These are phyloP conservation scores for Alectoria sarmentosa DNA, from an alignment of 495 filamentous ascomycete genomes.

Conservation along the genomic window DNA sequence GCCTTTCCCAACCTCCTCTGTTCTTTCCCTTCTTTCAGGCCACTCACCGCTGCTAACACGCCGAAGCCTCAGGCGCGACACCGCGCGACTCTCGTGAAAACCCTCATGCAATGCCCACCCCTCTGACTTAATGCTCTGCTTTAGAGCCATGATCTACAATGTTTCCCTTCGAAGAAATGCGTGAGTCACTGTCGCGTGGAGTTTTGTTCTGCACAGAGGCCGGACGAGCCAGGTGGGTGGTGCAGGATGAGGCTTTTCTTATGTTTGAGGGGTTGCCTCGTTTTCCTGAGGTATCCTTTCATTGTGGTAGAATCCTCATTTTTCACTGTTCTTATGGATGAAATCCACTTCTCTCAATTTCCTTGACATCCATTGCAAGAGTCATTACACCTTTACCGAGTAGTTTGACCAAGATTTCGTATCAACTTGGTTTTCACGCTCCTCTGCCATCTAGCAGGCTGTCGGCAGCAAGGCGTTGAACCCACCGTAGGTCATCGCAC, in stretches of 20 bases:
- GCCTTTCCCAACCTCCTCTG: slow-evolving; percentile 19
- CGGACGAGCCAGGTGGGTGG: slow-evolving; percentile 6
- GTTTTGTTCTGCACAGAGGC: slow-evolving; percentile 9
- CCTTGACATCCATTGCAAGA: slow-evolving; percentile 10
- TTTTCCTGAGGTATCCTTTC: slow-evolving; percentile 24
- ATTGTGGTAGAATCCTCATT: not conserved
- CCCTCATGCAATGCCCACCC: not conserved
- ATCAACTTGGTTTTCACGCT: not conserved
- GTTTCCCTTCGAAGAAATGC: slow-evolving; percentile 10
- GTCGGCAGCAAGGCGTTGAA: slow-evolving; percentile 9
- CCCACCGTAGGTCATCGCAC: slow-evolving; percentile 9
- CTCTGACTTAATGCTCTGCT: not conserved
- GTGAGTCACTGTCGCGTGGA: slow-evolving; percentile 24
- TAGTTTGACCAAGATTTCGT: not conserved
- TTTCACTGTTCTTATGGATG: slow-evolving; percentile 2
- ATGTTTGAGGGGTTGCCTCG: slow-evolving; percentile 23
- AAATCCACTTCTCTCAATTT: slow-evolving; percentile 6
- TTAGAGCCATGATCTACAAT: slow-evolving; percentile 14
- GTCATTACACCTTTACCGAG: not conserved
- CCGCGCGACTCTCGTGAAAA: slow-evolving; percentile 20
- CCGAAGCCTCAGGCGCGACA: slow-evolving; percentile 25
- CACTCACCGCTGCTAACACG: slow-evolving; percentile 21
- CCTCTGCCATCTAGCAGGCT: slow-evolving; percentile 7
- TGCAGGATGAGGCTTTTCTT: slow-evolving; percentile 18
- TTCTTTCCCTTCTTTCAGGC: slow-evolving; percentile 13